Base-by-base conservation (phyloP, 768 basidiomycete species). In the Pleurotus platypus region DNA sequence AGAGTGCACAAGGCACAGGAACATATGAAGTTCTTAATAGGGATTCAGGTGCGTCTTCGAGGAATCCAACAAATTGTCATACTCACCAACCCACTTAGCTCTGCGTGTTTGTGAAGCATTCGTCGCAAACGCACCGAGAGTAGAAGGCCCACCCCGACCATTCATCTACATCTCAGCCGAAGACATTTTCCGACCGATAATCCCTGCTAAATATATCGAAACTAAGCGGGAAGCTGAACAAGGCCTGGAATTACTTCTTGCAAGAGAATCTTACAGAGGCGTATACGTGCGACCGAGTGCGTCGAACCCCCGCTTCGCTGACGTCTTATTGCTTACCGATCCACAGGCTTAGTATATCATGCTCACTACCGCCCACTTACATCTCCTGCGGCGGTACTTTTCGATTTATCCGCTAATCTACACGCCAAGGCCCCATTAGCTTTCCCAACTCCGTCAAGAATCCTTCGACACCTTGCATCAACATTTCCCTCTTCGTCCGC, bases 141-240 rank as follows among this genome's bases (percentile, higher is more conserved):
- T 11, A 35, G 65, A 66, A 51, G 57, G 43, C 53, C 64, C 67
- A 62, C 73, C 77, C 48, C 80, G 86, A 55, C 82, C 87, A n/a
- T 98, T 99, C 71, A 80, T 98, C 40, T 98, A 91, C 72, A 78
- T 99, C 57, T 99, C 97, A 49, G 97, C 97, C 5, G 96, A 96
- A 66, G 93, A 95, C 68, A 83, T 96, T 47, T 94, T 86, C 72
- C 84, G 92, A 12, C 97, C 96, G 24, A 65, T 96, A 64, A 82
- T 98, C 49, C 85, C 94, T 26, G 78, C 82, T 0, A 75, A 90
- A 37, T 99, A 99, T 73, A 93, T 98, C 64, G 80, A 89, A 67
- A 89, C 92, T n/a, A 99, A 99, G 74, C 85, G 95, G 16, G 84
- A 94, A 64, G 94, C 97, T 6, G 97, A 99, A 68, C 76, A 74